A percentile compares a stretch with the other conserved stretches of the same genome.
Conservation (phyloP, 2,329 filamentous ascomycete species). For the Cladosporium sp. region DNA sequence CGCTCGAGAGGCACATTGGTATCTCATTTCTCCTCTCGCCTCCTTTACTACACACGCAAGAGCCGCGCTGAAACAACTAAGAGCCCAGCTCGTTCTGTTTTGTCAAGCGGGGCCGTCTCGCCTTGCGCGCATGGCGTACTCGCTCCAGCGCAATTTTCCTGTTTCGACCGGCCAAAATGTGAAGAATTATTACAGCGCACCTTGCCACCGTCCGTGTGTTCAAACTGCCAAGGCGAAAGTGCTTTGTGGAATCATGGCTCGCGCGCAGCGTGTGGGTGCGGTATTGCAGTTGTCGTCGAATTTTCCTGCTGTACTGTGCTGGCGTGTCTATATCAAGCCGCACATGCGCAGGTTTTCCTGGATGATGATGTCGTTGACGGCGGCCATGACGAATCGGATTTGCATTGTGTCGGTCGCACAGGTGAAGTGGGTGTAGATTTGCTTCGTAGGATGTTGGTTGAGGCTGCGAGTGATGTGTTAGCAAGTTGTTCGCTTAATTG, state of each 20-base stretch:
- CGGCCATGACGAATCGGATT: conserved; percentile 99
- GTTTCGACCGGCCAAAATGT: conserved; percentile 13
- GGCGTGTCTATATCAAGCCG: conserved; percentile 74
- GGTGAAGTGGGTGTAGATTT: conserved; percentile 99
- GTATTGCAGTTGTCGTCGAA: not conserved
- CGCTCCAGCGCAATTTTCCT: not conserved
- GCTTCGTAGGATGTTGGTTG: conserved; percentile 99
- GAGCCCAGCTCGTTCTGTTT: conserved; percentile 20
- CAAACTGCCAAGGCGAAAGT: not conserved
- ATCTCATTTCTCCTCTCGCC: not conserved
- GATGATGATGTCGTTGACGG: conserved; percentile 99
- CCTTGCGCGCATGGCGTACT: not conserved
- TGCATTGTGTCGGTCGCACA: conserved; percentile 98
- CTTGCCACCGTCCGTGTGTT: conserved; percentile 7
- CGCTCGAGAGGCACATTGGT: not conserved
- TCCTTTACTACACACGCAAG: not conserved
- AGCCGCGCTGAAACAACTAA: conserved; percentile 8
- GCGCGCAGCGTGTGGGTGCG: not conserved
- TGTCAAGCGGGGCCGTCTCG: conserved; percentile 10
- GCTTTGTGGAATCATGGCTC: not conserved
- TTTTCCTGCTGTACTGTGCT: not conserved
- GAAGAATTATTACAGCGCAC: conserved; percentile 16
- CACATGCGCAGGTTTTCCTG: conserved; percentile 98
- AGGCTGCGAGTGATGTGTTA: conserved; percentile 47
- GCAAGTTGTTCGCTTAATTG: conserved; percentile 4